These are phyloP conservation scores for Alternaria viburni DNA, from an alignment of 2,329 filamentous ascomycete genomes.

Conservation along the genomic window DNA sequence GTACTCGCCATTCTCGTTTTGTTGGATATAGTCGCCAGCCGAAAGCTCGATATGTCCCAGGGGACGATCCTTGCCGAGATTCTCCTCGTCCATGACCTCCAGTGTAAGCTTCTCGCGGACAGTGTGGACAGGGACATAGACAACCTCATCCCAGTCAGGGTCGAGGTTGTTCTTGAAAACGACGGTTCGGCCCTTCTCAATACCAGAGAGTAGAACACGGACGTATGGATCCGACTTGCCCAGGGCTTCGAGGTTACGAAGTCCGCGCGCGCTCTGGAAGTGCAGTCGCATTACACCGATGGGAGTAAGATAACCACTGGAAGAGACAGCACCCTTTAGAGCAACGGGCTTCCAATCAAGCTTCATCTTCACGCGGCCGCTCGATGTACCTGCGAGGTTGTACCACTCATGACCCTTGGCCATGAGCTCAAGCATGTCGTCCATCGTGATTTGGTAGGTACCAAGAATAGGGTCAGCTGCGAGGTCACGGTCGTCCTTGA, in stretches of 20 bases:
- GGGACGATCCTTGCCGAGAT: slow-evolving; percentile 85
- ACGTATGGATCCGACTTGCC: slow-evolving; percentile 97
- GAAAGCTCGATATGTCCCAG: slow-evolving; percentile 81
- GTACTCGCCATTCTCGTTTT: slow-evolving; percentile 82
- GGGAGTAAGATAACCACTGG: slow-evolving; percentile 88
- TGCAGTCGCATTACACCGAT: slow-evolving; percentile 96
- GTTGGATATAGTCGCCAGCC: slow-evolving; percentile 77
- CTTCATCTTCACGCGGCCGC: slow-evolving; percentile 86
- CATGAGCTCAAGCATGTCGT: slow-evolving; percentile 90
- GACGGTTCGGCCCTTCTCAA: slow-evolving; percentile 90
- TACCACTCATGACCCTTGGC: slow-evolving; percentile 97
- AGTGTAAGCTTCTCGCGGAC: slow-evolving; percentile 81
- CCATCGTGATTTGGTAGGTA: slow-evolving; percentile 92
- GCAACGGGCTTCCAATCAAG: slow-evolving; percentile 96
- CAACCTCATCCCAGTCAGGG: slow-evolving; percentile 92
- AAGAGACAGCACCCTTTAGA: slow-evolving; percentile 76
- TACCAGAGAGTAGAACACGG: slow-evolving; percentile 84
- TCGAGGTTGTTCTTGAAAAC: slow-evolving; percentile 96
- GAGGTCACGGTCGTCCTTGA: slow-evolving; percentile 95
- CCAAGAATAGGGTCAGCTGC: slow-evolving; percentile 82
- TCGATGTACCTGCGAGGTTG: slow-evolving; percentile 79
- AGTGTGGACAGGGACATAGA: slow-evolving; percentile 91
- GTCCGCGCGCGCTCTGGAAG: slow-evolving; percentile 79
- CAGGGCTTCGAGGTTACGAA: slow-evolving; percentile 92
- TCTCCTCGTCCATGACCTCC: slow-evolving; percentile 97